A percentile compares a stretch with the other conserved stretches of the same genome.
These are phyloP conservation scores for Brassica hybrid DNA, from an alignment of 441 rosid species.

Conservation along the genomic window DNA sequence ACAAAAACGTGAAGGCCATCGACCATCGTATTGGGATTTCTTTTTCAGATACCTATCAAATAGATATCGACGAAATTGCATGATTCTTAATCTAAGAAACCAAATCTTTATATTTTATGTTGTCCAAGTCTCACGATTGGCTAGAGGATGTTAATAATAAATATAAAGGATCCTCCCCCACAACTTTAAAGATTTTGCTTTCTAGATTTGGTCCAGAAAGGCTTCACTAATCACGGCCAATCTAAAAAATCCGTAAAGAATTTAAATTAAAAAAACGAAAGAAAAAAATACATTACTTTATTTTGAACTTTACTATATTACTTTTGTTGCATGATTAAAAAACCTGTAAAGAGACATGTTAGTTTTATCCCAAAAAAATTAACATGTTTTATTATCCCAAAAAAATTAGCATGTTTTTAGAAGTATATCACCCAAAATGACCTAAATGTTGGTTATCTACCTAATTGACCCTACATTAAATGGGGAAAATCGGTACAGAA, in stretches of 20 bases:
- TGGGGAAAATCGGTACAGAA: background rate
- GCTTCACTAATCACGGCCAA: conserved; percentile 16
- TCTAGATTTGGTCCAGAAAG: conserved; percentile 12
- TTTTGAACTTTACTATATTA: background rate
- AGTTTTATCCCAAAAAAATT: background rate
- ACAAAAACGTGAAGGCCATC: background rate
- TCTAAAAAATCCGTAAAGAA: background rate
- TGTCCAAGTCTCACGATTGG: background rate
- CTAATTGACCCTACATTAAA: background rate
- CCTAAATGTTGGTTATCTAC: background rate
- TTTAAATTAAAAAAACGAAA: background rate
- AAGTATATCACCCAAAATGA: background rate
- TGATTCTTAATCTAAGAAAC: background rate
- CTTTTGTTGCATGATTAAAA: background rate
- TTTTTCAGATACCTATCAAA: background rate
- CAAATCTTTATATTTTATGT: background rate
- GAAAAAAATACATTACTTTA: background rate
- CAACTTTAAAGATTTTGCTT: conserved; percentile 18
- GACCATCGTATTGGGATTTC: background rate
- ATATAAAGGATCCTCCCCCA: conserved; percentile 2
- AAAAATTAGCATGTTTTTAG: background rate
- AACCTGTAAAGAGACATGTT: background rate
- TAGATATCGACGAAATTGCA: background rate
- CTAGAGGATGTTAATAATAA: background rate
- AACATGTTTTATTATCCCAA: background rate